Evolutionary conservation across 202 grass and related monocot species (phyloP), one percentile per base, ranked within the genome.

Genomic region (Zoysia matrella): DNA sequence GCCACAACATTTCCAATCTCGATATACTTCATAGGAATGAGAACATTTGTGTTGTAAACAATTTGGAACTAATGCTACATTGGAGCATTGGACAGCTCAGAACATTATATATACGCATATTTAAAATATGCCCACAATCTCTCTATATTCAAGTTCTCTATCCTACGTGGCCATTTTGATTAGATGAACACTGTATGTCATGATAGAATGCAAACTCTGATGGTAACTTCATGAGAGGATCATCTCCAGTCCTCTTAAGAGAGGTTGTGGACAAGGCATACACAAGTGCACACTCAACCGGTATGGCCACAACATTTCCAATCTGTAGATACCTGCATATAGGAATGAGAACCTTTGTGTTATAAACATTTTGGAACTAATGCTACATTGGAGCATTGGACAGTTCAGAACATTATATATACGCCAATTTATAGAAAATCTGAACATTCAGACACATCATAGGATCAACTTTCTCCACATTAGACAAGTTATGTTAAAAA

Each of bases 231-330:
- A 95, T 91, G 13, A 93, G 88, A 65, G 86, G 88, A 44, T 82
- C 80, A 63, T 93, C 85, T 73, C 70, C 84, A 72, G 47, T 79
- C 47, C 87, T 93, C 61, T 91, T 90, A 10, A 91, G 80, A 82
- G 84, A 87, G 62, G 90, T 74, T 79, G 85, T 82, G 48, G 90
- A 88, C 86, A 98, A 69, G 22, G 86, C 77, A 80, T 88, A 94
- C 47, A 92, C 95, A 51, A 98, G 85, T 18, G 88, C 90, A 22
- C 86, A 84, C 45, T 92, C 86, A 3, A 95, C 92, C 30, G 95
- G 90, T 82, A 98, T 71, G 67, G 95, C 90, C 77, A 98, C 92
- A 54, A 92, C 92, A 85, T 98, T 98, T 82, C 92, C 90, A 84
- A 98, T 91, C 57, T 93, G 92, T 5, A 88, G 86, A 36, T 36